These are phyloP conservation scores for Tetradesmus obliquus DNA, from an alignment of 139 green algal species.

Conservation along the genomic window DNA sequence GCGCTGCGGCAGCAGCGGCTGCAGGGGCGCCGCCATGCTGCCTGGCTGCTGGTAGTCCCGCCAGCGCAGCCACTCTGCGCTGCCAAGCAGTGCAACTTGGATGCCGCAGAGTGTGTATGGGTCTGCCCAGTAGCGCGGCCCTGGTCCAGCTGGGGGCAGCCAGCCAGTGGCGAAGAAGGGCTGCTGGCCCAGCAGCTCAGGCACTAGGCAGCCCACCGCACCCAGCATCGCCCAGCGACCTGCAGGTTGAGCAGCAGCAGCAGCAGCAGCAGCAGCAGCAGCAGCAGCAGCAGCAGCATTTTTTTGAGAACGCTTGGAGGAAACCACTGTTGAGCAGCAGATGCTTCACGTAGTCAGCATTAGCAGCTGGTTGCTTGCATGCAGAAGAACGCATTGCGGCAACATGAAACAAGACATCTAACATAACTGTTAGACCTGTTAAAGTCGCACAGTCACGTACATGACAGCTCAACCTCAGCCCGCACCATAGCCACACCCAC, in stretches of 20 bases:
- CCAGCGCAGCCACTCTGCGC: constrained; percentile 67
- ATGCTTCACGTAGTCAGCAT: too few relatives aligned
- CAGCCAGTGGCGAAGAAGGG: constrained; percentile 81
- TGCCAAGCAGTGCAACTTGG: constrained; percentile 65
- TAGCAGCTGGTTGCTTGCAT: too few relatives aligned
- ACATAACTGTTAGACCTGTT: too few relatives aligned
- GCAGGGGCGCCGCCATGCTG: constrained; percentile 53
- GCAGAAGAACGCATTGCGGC: too few relatives aligned
- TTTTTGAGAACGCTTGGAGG: too few relatives aligned
- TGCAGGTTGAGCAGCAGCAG: not conserved
- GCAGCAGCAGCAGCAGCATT: too few relatives aligned
- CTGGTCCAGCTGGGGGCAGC: constrained; percentile 56
- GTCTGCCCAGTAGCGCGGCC: constrained; percentile 64
- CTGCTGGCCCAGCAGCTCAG: constrained; percentile 65
- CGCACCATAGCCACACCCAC: too few relatives aligned
- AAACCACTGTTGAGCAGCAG: too few relatives aligned
- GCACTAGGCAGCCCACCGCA: constrained; percentile 61
- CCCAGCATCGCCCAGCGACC: constrained; percentile 73
- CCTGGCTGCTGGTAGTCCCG: constrained; percentile 69
- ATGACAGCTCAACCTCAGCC: too few relatives aligned
- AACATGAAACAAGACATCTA: too few relatives aligned
- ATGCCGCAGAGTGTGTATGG: constrained; percentile 62
- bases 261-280: constrained; percentile 33
- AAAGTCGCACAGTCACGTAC: too few relatives aligned
- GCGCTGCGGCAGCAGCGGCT: constrained; percentile 62